Percentiles rank a stretch among this genome's conserved stretches.
phyloP scores from a whole-genome alignment of 345 rosid species.

The Excoecaria cochinchinensis region DNA sequence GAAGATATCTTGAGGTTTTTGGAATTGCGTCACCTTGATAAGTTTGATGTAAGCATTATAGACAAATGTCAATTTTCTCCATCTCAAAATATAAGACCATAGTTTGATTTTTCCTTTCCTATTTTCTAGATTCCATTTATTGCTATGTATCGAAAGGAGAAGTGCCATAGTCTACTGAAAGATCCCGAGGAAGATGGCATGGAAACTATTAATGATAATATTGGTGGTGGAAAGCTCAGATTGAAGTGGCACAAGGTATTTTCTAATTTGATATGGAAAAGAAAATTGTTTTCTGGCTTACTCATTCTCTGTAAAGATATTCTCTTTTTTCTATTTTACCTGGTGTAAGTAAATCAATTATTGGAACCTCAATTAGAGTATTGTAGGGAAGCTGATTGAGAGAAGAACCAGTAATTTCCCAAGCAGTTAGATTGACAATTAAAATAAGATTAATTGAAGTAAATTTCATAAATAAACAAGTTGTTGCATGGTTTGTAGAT shows the following conservation, averaged over 20 bases:
- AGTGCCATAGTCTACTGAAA: constrained; percentile 9
- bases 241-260: constrained; percentile 21
- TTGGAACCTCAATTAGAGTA: background rate
- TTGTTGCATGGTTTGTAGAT: constrained; percentile 7
- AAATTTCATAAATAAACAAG: background rate
- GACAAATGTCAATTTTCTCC: background rate
- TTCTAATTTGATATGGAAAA: background rate
- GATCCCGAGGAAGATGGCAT: background rate
- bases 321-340: background rate
- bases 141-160: constrained; percentile 19
- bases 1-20: constrained; percentile 8
- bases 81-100: background rate
- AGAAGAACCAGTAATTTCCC: background rate
- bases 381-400: background rate
- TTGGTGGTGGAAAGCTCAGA: background rate
- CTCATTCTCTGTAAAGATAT: background rate
- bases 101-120: background rate
- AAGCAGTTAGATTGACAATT: background rate
- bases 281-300: background rate
- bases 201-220: background rate
- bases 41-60: constrained; percentile 12
- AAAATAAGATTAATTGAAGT: background rate
- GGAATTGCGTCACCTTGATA: constrained; percentile 7
- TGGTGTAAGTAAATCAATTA: background rate
- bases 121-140: constrained; percentile 20